A percentile compares a stretch with the other conserved stretches of the same genome.
Evolutionary conservation across 2,329 filamentous ascomycete species (phyloP).

Genomic region (Cordyceps fumosorosea): DNA sequence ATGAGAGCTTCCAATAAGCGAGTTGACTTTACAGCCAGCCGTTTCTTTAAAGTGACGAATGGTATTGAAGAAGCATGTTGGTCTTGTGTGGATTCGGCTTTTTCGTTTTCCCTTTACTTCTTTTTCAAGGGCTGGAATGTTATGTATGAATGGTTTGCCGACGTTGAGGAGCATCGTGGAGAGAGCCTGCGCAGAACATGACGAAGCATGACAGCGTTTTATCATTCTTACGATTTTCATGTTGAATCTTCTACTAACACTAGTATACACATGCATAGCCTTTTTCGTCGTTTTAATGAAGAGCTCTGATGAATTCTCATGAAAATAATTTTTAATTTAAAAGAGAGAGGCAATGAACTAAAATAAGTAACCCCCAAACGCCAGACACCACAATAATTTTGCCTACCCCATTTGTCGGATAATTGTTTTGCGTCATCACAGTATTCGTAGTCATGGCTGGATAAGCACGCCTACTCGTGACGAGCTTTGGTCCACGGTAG

Average conservation of each 20-base stretch:
- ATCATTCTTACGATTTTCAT: not conserved
- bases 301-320: too few species aligned
- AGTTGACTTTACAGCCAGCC: too few species aligned
- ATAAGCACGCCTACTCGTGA: not conserved
- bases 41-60: too few species aligned
- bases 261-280: conserved; percentile 10
- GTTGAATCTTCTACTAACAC: not conserved
- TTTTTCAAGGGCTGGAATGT: too few species aligned
- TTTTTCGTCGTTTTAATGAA: not conserved
- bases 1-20: too few species aligned
- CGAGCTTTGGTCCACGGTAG: not conserved
- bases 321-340: not conserved
- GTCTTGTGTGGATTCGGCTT: too few species aligned
- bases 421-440: not conserved
- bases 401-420: not conserved
- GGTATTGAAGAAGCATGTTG: too few species aligned
- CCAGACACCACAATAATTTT: not conserved
- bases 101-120: too few species aligned
- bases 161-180: not conserved
- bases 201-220: not conserved
- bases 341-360: not conserved
- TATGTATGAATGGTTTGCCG: not conserved
- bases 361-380: not conserved
- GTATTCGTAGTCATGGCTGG: too few species aligned
- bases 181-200: too few species aligned